Conservation (phyloP, 805 yeast genomes). For the Saccharomycopsis guyanensis region DNA sequence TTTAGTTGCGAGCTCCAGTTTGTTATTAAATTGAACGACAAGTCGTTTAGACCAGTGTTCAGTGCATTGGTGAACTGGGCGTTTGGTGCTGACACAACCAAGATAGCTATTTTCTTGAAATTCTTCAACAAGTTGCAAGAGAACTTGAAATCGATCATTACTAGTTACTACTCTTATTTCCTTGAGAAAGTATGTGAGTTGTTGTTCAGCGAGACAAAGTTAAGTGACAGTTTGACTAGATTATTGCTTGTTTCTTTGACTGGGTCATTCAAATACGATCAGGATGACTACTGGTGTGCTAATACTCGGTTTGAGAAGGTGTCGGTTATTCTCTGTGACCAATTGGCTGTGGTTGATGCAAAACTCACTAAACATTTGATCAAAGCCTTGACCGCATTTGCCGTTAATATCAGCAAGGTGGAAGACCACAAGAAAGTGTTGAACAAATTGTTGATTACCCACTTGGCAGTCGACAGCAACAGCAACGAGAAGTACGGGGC, state of each 20-base stretch:
- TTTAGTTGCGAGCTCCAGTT: conserved; percentile 65
- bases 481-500: conserved; percentile 72
- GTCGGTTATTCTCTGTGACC: conserved; percentile 53
- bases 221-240: conserved; percentile 44
- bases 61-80: conserved; percentile 89
- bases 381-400: conserved; percentile 70
- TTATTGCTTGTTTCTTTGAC: conserved; percentile 64
- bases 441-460: conserved; percentile 54
- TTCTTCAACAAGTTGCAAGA: conserved; percentile 83
- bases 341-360: conserved; percentile 61
- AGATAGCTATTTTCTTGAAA: conserved; percentile 71
- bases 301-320: conserved; percentile 75
- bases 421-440: conserved; percentile 70
- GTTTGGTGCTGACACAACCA: conserved; percentile 33
- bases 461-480: conserved; percentile 56
- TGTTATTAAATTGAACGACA: conserved; percentile 89
- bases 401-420: conserved; percentile 57
- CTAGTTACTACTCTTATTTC: conserved; percentile 80
- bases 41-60: conserved; percentile 86
- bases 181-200: conserved; percentile 62
- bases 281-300: conserved; percentile 92
- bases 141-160: conserved; percentile 75
- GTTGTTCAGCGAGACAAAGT: conserved; percentile 31
- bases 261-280: conserved; percentile 79
- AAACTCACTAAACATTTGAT: conserved; percentile 74